Evolutionary conservation across 805 yeast species (phyloP), one percentile per base, ranked within the genome.

Genomic region (Naumovozyma castellii): DNA sequence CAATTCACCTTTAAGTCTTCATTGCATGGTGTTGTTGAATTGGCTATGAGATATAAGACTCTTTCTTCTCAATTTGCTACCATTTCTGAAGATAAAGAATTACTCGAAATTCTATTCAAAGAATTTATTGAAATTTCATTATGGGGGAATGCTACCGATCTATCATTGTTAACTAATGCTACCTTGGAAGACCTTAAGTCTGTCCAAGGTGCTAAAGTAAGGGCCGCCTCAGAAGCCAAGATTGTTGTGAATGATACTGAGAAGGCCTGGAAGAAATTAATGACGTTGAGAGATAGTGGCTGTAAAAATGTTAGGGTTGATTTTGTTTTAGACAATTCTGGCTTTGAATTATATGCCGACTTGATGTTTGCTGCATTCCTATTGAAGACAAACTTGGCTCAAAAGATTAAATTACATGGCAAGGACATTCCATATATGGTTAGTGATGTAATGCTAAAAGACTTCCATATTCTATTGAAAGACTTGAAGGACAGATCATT

Each of bases 71-170:
- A 66, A 38, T 49, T 61, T 34, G 35, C 18, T 15, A 10, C 35
- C 16, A 19, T 37, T 12, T 37, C 35, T 2, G 43, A 49, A 14
- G 73, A 68, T 42, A 44, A 44, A 1, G 77, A 73, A 3, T 59
- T 71, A 0, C 59, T 79, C 45, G 59, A 68, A 44, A 50, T 80
- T 10, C 65, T 86, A 34, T 88, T 87, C 67, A 74, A 70, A 45
- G 99, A 92, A 58, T 83, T 88, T 46, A 64, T 84, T 33, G 95
- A 87, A 56, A 75, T 90, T 40, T 84, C 96, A 0, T 64, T 92
- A 39, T 92, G 99, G 99, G 99, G 99, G 19, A 92, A 92, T 61
- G 97, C 97, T 15, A 85, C 97, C 3, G 99, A 92, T 61, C 71
- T 92, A 54, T 86, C 97, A 0, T 66, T 94, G 39, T 69, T 92